Percentiles rank a stretch among this genome's conserved stretches.
Evolutionary conservation across 352 stramenopile species (phyloP).

Genomic region (Globisporangium irregulare): DNA sequence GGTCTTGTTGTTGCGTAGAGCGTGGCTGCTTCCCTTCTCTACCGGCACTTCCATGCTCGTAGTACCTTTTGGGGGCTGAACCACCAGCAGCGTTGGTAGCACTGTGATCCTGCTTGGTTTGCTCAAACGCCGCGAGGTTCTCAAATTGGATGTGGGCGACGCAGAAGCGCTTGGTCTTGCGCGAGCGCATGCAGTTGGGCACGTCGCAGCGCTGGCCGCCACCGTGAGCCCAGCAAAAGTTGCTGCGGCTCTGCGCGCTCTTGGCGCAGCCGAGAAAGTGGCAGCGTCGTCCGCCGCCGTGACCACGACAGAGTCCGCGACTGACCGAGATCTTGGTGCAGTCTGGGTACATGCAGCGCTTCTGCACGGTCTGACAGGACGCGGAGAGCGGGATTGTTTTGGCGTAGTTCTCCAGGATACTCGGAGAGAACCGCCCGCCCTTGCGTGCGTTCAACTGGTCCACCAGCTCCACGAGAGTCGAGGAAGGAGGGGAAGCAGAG

Average conservation of each 20-base stretch:
- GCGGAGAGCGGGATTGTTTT: constrained; percentile 37
- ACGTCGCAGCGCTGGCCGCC: constrained; percentile 68
- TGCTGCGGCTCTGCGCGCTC: constrained; percentile 64
- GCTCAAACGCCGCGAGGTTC: not conserved
- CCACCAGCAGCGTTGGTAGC: not conserved
- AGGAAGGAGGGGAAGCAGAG: not conserved
- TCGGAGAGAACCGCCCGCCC: not conserved
- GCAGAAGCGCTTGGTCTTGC: constrained; percentile 67
- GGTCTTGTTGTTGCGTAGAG: too few species aligned
- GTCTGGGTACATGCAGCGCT: constrained; percentile 49
- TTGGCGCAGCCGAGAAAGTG: constrained; percentile 58
- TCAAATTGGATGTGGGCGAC: constrained; percentile 52
- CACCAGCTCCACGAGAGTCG: not conserved
- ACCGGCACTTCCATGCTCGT: not conserved
- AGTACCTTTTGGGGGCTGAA: not conserved
- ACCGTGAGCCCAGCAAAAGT: constrained; percentile 69
- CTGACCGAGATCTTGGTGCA: constrained; percentile 73
- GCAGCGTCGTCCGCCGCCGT: constrained; percentile 66
- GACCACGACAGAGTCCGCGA: constrained; percentile 57
- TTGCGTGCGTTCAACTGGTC: constrained; percentile 4
- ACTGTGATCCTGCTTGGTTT: not conserved
- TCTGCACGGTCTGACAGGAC: constrained; percentile 56
- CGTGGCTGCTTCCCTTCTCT: not conserved
- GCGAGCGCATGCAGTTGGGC: constrained; percentile 55
- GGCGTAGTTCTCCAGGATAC: constrained; percentile 42